A percentile compares a stretch with the other conserved stretches of the same genome.
Conservation (phyloP, 1,284 basidiomycete species). For the Fomitiporia mediterranea region DNA sequence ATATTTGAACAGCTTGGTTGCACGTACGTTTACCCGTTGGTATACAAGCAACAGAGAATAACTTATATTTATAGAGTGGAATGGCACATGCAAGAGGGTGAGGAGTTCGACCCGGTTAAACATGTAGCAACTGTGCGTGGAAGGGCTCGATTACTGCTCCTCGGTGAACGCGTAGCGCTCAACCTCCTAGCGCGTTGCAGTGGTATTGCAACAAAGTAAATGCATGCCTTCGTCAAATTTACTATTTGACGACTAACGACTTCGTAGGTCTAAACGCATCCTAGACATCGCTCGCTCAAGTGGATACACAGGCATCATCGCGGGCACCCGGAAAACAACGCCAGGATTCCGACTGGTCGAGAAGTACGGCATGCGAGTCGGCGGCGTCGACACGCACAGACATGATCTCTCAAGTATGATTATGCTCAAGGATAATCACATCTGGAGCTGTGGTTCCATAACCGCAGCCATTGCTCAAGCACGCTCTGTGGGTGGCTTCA, state of each 20-base stretch:
- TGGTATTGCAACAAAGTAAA: constrained; percentile 94
- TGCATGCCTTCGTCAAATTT: constrained; percentile 26
- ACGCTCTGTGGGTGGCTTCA: constrained; percentile 89
- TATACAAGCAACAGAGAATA: neutral
- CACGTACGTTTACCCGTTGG: constrained; percentile 52
- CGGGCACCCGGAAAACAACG: constrained; percentile 96
- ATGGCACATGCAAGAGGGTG: constrained; percentile 90
- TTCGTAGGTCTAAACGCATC: constrained; percentile 69
- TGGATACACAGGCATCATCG: constrained; percentile 87
- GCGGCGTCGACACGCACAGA: constrained; percentile 95
- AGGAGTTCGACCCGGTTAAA: constrained; percentile 71
- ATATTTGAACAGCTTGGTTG: constrained; percentile 89
- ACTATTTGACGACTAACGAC: neutral
- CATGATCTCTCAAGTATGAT: constrained; percentile 98
- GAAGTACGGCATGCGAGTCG: constrained; percentile 99
- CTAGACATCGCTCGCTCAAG: constrained; percentile 74
- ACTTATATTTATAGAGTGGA: constrained; percentile 64
- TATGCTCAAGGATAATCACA: constrained; percentile 99
- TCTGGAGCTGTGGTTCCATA: constrained; percentile 92
- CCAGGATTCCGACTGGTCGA: constrained; percentile 98
- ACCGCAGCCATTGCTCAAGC: constrained; percentile 83
- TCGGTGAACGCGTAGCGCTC: constrained; percentile 92
- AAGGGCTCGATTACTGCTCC: constrained; percentile 82
- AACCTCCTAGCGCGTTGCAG: constrained; percentile 95
- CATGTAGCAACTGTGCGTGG: constrained; percentile 93